Evolutionary conservation across 1,284 basidiomycete genomes (phyloP).

Genomic region (Ceraceosorus guamensis): DNA sequence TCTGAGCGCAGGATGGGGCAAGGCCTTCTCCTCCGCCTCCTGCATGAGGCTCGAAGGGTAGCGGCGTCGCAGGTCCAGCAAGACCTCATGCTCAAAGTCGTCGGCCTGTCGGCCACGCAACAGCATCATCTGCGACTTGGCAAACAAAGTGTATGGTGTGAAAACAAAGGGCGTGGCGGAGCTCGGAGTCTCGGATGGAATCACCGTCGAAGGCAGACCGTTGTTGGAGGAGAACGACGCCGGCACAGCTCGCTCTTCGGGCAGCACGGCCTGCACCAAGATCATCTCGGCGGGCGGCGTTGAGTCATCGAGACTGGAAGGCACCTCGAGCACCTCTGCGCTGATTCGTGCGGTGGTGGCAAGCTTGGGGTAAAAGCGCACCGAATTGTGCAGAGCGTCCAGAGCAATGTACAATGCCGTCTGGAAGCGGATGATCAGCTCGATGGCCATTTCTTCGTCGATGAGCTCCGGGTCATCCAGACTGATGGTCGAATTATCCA

Average conservation of each 20-base stretch:
- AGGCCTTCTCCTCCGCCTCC: not conserved
- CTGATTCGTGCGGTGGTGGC: conserved; percentile 50
- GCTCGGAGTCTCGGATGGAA: conserved; percentile 48
- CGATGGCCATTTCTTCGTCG: conserved; percentile 39
- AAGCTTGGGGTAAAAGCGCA: conserved; percentile 52
- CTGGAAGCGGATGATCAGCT: conserved; percentile 53
- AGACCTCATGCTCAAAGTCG: conserved; percentile 48
- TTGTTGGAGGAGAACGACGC: conserved; percentile 10
- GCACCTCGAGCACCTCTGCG: conserved; percentile 53
- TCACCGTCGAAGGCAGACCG: not conserved
- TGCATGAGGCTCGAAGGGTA: conserved; percentile 13
- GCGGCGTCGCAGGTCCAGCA: conserved; percentile 48
- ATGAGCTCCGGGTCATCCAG: conserved; percentile 19
- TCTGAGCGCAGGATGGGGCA: not conserved
- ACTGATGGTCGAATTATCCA: conserved; percentile 1
- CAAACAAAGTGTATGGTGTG: conserved; percentile 53
- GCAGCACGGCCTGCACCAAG: conserved; percentile 53
- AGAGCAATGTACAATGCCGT: conserved; percentile 53
- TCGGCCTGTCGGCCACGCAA: conserved; percentile 49
- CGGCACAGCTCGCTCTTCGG: conserved; percentile 40
- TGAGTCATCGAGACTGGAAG: conserved; percentile 47
- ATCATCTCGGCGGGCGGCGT: conserved; percentile 48
- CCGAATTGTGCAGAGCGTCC: conserved; percentile 52
- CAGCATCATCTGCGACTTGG: conserved; percentile 53
- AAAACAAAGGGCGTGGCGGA: conserved; percentile 53